phyloP scores from a whole-genome alignment of 2,329 filamentous ascomycete species.

The Colletotrichum navitas region DNA sequence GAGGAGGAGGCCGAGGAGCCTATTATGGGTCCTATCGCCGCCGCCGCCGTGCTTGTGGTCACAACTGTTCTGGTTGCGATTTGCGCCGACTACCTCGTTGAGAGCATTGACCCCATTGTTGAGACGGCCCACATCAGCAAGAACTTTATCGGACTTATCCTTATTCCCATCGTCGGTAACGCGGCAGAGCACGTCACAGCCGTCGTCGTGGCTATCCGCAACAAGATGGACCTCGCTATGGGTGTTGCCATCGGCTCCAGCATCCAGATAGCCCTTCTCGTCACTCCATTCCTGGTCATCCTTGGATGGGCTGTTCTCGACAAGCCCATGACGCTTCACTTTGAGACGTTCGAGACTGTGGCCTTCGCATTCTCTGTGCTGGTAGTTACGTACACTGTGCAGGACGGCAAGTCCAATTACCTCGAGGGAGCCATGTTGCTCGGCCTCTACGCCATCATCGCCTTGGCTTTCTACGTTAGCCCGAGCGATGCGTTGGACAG shows the following conservation, averaged over 20 bases:
- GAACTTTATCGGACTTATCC: conserved; percentile 83
- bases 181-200: conserved; percentile 86
- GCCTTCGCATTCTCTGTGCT: conserved; percentile 81
- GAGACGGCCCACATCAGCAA: conserved; percentile 79
- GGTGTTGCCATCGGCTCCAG: conserved; percentile 85
- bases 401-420: conserved; percentile 88
- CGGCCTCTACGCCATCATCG: conserved; percentile 70
- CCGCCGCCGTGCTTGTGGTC: conserved; percentile 74
- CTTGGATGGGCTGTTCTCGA: conserved; percentile 82
- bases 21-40: conserved; percentile 73
- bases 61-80: conserved; percentile 78
- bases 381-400: conserved; percentile 81
- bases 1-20: conserved; percentile 58
- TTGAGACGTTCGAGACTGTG: conserved; percentile 84
- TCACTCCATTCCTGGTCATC: conserved; percentile 84
- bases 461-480: conserved; percentile 70
- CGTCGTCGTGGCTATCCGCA: conserved; percentile 80
- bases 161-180: conserved; percentile 85
- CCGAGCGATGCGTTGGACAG: conserved; percentile 63
- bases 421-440: conserved; percentile 81
- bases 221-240: conserved; percentile 82
- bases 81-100: conserved; percentile 83
- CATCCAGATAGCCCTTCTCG: conserved; percentile 85
- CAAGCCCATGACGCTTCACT: conserved; percentile 81
- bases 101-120: conserved; percentile 80